These are phyloP conservation scores for Thinopyrum elongatum DNA, from an alignment of 176 grass and related monocot species.

Conservation along the genomic window DNA sequence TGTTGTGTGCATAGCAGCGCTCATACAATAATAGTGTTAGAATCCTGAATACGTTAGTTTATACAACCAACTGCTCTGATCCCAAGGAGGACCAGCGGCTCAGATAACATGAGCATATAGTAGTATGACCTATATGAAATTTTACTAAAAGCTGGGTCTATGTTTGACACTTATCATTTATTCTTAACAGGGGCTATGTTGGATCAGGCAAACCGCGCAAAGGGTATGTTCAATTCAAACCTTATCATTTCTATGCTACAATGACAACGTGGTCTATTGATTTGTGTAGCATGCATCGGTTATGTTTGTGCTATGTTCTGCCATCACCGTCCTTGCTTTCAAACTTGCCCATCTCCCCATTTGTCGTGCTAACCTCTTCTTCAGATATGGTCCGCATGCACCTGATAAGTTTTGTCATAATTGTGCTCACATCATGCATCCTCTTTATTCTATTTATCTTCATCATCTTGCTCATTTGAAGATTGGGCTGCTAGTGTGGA, in stretches of 20 bases:
- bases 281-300: neutral
- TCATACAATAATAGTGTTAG: too few species aligned
- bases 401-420: neutral
- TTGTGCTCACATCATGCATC: slow-evolving; percentile 8
- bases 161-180: slow-evolving; percentile 14
- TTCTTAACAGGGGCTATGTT: slow-evolving; percentile 64
- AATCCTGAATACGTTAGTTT: too few species aligned
- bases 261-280: neutral
- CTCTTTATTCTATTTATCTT: neutral
- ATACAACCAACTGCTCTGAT: too few species aligned
- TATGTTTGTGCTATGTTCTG: slow-evolving; percentile 1
- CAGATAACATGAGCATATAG: too few species aligned
- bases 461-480: neutral
- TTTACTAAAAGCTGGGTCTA: neutral
- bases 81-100: too few species aligned
- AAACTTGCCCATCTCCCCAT: neutral
- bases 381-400: neutral
- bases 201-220: slow-evolving; percentile 86
- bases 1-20: too few species aligned
- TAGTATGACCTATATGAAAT: too few species aligned
- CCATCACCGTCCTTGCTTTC: neutral
- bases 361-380: neutral
- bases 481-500: neutral
- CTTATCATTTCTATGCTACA: neutral
- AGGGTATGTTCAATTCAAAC: slow-evolving; percentile 52